Percentiles rank a stretch among this genome's conserved stretches.
These are phyloP conservation scores for Aspergillus egyptiacus DNA, from an alignment of 495 filamentous ascomycete genomes.

Conservation along the genomic window DNA sequence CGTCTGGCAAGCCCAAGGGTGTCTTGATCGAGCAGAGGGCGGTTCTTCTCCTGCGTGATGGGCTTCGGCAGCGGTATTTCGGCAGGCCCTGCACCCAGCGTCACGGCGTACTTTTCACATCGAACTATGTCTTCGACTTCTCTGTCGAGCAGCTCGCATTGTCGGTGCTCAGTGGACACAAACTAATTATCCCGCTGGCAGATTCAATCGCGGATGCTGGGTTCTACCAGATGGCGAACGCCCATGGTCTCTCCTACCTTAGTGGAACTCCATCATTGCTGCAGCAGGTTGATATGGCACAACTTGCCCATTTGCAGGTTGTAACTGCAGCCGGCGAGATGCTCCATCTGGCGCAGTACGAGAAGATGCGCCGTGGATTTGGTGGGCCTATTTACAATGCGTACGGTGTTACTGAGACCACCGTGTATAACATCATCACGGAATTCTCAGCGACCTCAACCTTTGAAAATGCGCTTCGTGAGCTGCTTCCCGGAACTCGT, in stretches of 20 bases:
- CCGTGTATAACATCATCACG: background rate
- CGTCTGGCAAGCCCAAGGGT: slow-evolving; percentile 31
- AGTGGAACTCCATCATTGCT: too few species aligned
- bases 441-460: too few species aligned
- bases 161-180: too few species aligned
- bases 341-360: background rate
- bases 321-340: background rate
- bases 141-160: too few species aligned
- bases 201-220: too few species aligned
- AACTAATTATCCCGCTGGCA: background rate
- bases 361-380: background rate
- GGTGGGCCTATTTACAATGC: background rate
- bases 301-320: too few species aligned
- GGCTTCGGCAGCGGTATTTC: too few species aligned
- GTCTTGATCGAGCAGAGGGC: slow-evolving; percentile 19
- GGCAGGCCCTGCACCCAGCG: too few species aligned
- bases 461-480: too few species aligned
- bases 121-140: background rate
- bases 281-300: too few species aligned
- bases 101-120: background rate
- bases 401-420: background rate
- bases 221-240: too few species aligned
- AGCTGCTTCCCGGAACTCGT: background rate
- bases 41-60: slow-evolving; percentile 17
- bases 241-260: too few species aligned